Evolutionary conservation across 441 rosid genomes (phyloP), one percentile per base, ranked within the genome.

Genomic region (Codiaeum variegatum): DNA sequence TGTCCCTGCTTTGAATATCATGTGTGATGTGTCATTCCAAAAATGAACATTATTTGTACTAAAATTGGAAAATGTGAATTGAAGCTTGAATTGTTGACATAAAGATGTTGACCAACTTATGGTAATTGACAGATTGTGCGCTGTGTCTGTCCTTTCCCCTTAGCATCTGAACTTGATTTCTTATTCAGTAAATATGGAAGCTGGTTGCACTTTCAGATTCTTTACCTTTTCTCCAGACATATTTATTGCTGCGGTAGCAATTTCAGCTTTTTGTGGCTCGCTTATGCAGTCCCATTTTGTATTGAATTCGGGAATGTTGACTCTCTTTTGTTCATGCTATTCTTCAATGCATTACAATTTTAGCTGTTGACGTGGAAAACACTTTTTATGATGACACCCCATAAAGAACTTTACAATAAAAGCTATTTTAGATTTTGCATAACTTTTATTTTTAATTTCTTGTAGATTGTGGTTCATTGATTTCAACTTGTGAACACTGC

Each of bases 401-500:
- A 62, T 34, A 5, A 49, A 51, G 36, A 52, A 29, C 26, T 34
- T 52, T 6, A 63, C 12, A 6, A 11, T 10, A 38, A 16, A 24
- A 49, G 19, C 9, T 16, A 32, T 1, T 26, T 7, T 69, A 6
- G n/a, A 38, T 36, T 8, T 19, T 71, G n/a, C 24, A 11, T 29
- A 49, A 28, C 11, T 18, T 66, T 0, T 49, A 12, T 2, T 23
- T 6, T 1, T 4, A 46, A 28, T 1, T 24, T 72, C 15, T 29
- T 66, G 29, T 38, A 23, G 12, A 66, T 19, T 61, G 31, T 62
- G 18, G 52, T 70, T 78, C 70, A 23, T 61, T 60, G 46, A 69
- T 66, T 64, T 78, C 67, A 77, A 74, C 56, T 74, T 77, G 60
- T 44, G 64, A 59, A 62, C 60, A 67, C 63, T 80, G 82, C 87